Evolutionary conservation across 2,329 filamentous ascomycete species (phyloP).

Genomic region (Leptographium radiaticola): DNA sequence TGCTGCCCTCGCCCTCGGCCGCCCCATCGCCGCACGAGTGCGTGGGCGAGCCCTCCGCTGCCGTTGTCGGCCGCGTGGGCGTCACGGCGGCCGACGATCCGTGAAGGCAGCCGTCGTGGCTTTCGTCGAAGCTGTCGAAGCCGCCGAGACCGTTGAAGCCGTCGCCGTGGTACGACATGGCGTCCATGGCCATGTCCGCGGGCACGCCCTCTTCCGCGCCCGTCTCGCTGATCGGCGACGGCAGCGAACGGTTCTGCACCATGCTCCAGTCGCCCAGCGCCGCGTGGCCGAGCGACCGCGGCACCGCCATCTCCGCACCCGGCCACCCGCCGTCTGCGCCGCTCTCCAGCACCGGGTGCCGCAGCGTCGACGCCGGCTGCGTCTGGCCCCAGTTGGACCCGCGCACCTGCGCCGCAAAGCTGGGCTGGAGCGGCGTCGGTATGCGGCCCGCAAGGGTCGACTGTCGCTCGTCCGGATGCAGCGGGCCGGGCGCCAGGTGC

Average conservation of each 20-base stretch:
- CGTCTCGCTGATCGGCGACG: constrained; percentile 46
- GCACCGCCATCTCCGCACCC: constrained; percentile 24
- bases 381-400: constrained; percentile 32
- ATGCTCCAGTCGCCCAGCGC: constrained; percentile 34
- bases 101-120: not conserved
- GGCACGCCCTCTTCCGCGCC: constrained; percentile 32
- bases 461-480: constrained; percentile 19
- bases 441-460: constrained; percentile 32
- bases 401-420: constrained; percentile 40
- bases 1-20: constrained; percentile 1
- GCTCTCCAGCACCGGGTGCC: not conserved
- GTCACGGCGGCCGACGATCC: constrained; percentile 3
- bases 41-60: not conserved
- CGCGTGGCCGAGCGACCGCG: constrained; percentile 31
- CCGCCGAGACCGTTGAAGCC: not conserved
- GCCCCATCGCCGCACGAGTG: not conserved
- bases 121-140: too few relatives aligned
- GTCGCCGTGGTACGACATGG: constrained; percentile 10
- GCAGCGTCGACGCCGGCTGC: not conserved
- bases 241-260: constrained; percentile 38
- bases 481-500: constrained; percentile 17
- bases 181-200: constrained; percentile 27
- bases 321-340: not conserved
- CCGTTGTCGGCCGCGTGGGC: not conserved
- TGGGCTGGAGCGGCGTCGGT: constrained; percentile 47